These are phyloP conservation scores for Cymbopogon citratus DNA, from an alignment of 176 grass and related monocot species.

Conservation along the genomic window DNA sequence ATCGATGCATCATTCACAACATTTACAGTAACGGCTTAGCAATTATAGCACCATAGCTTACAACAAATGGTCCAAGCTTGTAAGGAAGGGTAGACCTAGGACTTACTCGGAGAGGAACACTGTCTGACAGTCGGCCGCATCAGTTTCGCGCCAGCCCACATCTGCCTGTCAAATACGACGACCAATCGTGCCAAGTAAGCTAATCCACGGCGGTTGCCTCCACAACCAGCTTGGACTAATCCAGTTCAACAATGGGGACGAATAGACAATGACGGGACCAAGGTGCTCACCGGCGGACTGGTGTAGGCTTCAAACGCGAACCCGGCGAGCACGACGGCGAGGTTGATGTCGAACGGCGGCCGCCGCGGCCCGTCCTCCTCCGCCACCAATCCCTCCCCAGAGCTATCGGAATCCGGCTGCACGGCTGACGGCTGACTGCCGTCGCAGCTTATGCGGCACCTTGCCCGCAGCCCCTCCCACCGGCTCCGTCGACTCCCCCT, in stretches of 20 bases:
- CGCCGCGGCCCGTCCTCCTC: constrained; percentile 33
- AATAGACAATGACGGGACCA: background rate
- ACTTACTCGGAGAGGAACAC: constrained; percentile 88
- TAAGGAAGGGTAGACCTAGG: background rate
- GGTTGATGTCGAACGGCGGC: constrained; percentile 76
- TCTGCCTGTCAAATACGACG: constrained; percentile 39
- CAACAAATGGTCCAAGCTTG: background rate
- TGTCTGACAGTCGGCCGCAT: constrained; percentile 72
- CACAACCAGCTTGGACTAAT: background rate
- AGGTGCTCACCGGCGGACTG: constrained; percentile 60
- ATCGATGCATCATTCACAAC: background rate
- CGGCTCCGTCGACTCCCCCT: constrained; percentile 26
- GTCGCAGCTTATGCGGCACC: background rate
- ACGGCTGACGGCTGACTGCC: constrained; percentile 19
- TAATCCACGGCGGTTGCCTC: constrained; percentile 1
- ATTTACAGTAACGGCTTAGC: background rate
- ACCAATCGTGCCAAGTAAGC: background rate
- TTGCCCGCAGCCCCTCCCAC: constrained; percentile 26
- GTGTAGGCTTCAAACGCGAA: constrained; percentile 91
- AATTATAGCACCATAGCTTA: background rate
- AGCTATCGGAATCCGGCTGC: constrained; percentile 9
- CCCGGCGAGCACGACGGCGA: constrained; percentile 78
- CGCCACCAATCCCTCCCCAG: background rate
- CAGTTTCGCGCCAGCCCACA: constrained; percentile 79
- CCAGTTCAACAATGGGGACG: background rate